These are phyloP conservation scores for Fragaria vesca DNA, from an alignment of 306 rosid genomes.

Conservation along the genomic window DNA sequence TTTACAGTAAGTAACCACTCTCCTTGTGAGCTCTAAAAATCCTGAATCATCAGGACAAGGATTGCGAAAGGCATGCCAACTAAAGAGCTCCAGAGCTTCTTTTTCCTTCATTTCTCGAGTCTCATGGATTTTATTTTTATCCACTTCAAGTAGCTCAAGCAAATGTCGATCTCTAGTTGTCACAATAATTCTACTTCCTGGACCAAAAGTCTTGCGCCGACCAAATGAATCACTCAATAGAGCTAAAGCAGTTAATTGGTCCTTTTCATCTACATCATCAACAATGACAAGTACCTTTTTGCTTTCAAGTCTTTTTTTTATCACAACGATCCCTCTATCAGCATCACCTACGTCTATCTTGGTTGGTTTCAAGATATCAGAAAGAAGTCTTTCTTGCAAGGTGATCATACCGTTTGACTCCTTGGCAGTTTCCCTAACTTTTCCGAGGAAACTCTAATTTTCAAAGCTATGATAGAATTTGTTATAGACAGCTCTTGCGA, in stretches of 20 bases:
- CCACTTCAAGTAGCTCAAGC: not conserved
- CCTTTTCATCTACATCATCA: not conserved
- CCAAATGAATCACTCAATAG: too few relatives aligned
- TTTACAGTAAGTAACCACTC: slow-evolving; percentile 13
- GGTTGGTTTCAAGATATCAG: not conserved
- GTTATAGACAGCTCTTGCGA: not conserved
- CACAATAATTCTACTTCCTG: not conserved
- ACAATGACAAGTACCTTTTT: not conserved
- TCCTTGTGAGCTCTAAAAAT: not conserved
- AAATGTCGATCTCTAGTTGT: slow-evolving; percentile 25
- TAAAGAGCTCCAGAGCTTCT: slow-evolving; percentile 28
- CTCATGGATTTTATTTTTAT: not conserved
- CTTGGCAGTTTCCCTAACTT: not conserved
- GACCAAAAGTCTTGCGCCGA: not conserved
- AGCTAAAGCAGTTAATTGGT: not conserved
- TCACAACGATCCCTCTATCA: not conserved
- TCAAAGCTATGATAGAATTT: not conserved
- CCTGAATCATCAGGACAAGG: not conserved
- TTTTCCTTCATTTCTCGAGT: slow-evolving; percentile 4
- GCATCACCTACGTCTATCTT: not conserved
- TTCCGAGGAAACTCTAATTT: not conserved
- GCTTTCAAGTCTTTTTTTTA: not conserved
- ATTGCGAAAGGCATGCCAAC: slow-evolving; percentile 38
- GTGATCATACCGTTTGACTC: not conserved
- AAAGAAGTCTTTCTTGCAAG: not conserved